Evolutionary conservation across 2,329 filamentous ascomycete species (phyloP).

Genomic region (Fusarium illudens): DNA sequence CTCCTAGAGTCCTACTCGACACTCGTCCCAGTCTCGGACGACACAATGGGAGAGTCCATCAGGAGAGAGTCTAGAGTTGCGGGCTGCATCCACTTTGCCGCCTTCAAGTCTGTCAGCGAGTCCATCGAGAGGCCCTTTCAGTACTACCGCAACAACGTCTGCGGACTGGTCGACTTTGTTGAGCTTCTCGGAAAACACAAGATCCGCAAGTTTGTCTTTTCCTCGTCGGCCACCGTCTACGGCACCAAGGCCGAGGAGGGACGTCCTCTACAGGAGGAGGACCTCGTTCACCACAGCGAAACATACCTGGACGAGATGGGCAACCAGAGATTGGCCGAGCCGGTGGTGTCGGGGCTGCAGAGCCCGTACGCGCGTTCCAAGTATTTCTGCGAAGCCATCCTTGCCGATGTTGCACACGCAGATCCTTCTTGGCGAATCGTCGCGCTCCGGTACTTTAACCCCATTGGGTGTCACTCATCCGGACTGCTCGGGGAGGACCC

Average conservation of each 20-base stretch:
- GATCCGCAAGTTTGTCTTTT: conserved; percentile 74
- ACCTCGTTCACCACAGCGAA: conserved; percentile 43
- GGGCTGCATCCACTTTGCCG: conserved; percentile 75
- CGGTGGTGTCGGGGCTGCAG: conserved; percentile 58
- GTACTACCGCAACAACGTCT: conserved; percentile 75
- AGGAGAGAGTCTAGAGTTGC: conserved; percentile 21
- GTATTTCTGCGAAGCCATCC: conserved; percentile 73
- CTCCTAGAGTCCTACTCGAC: conserved; percentile 48
- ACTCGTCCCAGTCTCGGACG: conserved; percentile 9
- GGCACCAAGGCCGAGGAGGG: conserved; percentile 62
- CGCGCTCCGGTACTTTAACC: conserved; percentile 73
- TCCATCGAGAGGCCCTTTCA: conserved; percentile 67
- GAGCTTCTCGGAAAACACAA: conserved; percentile 64
- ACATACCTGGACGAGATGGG: conserved; percentile 58
- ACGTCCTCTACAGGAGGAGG: conserved; percentile 60
- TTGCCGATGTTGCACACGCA: conserved; percentile 67
- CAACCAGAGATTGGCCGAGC: conserved; percentile 41
- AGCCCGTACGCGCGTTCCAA: conserved; percentile 73
- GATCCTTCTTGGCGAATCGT: conserved; percentile 70
- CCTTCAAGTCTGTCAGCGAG: conserved; percentile 72
- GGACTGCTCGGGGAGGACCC: conserved; percentile 72
- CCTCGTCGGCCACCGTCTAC: conserved; percentile 73
- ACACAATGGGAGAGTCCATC: neutral
- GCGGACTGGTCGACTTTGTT: conserved; percentile 68
- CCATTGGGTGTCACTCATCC: conserved; percentile 70